Evolutionary conservation across 345 rosid genomes (phyloP), one percentile per base, ranked within the genome.

Genomic region (Murraya paniculata): DNA sequence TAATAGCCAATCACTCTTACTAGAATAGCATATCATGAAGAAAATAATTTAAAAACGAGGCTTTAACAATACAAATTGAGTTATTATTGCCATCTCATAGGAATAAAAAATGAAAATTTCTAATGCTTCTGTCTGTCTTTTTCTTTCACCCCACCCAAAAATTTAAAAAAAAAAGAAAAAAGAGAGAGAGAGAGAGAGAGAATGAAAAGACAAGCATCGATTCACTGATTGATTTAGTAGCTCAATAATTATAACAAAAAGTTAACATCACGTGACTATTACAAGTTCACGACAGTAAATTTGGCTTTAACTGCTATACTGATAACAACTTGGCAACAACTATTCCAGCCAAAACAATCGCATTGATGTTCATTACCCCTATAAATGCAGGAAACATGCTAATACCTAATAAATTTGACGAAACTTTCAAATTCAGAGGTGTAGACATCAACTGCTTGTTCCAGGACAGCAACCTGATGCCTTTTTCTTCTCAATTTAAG

Each of bases 391-490:
- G 69, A 35, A 77, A 66, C 76, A 65, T 57, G 72, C 83, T 62
- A 73, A 75, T 87, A 93, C 99, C 99, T 89, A 71, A 92, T 84
- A 82, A 93, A 95, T 56, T 82, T 83, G 80, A 91, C 84, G 74
- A 91, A 93, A 86, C 95, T 93, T 87, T 85, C 92, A 80, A 93
- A 90, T 88, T 95, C 98, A 30, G 85, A 79, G 53, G 88, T 83
- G 77, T 95, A 93, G 71, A 91, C 84, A 68, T 85, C 82, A 83
- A 86, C 88, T 16, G 98, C 99, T 86, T 92, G 89, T 86, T 90
- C 88, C 77, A 95, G 57, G 60, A 88, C 81, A 83, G 89, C 84
- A 80, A 90, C 56, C 53, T 87, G 91, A 81, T 86, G 81, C 81
- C 48, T 83, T 75, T 81, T 85, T 85, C 98, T 95, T 88, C 79